Evolutionary conservation across 2,329 filamentous ascomycete species (phyloP).

Genomic region (Sporothrix globosa): DNA sequence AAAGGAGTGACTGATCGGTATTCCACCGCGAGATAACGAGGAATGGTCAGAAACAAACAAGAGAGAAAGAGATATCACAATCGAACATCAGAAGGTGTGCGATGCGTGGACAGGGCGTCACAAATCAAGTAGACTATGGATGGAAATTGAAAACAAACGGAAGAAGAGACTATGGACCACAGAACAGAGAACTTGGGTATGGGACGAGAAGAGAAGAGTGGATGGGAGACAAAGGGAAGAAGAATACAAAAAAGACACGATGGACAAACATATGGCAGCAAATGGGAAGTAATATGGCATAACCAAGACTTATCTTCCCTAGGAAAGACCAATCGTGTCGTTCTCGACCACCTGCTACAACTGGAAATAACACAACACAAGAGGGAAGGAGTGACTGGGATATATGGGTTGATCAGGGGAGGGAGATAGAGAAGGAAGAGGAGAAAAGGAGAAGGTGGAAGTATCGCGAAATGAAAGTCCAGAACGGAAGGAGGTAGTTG

Average conservation of each 20-base stretch:
- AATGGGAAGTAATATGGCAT: not conserved
- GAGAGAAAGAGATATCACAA: not conserved
- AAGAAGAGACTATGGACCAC: not conserved
- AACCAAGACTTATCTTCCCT: constrained; percentile 16
- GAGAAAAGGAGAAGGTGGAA: not conserved
- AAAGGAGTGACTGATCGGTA: constrained; percentile 10
- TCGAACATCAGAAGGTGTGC: not conserved
- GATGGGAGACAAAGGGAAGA: not conserved
- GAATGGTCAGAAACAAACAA: not conserved
- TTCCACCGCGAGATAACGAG: not conserved
- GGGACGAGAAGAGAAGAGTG: not conserved
- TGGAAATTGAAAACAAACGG: not conserved
- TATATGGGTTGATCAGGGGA: not conserved
- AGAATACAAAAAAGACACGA: constrained; percentile 11
- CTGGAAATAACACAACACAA: not conserved
- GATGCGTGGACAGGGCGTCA: not conserved
- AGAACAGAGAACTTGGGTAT: not conserved
- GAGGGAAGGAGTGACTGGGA: not conserved
- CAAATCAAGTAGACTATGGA: not conserved
- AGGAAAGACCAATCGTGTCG: constrained; percentile 32
- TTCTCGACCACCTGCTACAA: not conserved
- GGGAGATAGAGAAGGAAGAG: not conserved
- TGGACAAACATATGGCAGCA: constrained; percentile 25
- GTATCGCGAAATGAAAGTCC: not conserved
- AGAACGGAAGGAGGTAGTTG: not conserved